phyloP scores from a whole-genome alignment of 75 land plant genomes.

The Picea sitchensis region DNA sequence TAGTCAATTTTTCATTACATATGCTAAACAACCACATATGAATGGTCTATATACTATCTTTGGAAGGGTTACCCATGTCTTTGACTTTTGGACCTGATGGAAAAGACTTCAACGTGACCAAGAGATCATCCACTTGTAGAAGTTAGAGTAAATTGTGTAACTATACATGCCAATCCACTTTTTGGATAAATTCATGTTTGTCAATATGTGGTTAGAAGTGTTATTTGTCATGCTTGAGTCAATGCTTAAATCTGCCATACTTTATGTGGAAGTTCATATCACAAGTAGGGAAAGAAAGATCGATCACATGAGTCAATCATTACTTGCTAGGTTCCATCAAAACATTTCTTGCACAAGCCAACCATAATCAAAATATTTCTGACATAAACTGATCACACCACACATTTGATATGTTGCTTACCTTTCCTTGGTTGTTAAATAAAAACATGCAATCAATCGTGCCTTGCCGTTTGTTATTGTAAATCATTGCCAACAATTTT shows the following conservation, averaged over 20 bases:
- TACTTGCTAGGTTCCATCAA: too few relatives aligned
- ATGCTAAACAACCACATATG: constrained; percentile 97
- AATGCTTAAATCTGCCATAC: background rate
- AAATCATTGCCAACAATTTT: too few relatives aligned
- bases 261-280: background rate
- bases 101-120: constrained; percentile 91
- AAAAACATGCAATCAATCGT: too few relatives aligned
- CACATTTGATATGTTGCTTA: too few relatives aligned
- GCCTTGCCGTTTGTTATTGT: too few relatives aligned
- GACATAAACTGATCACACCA: too few relatives aligned
- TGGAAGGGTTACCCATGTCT: constrained; percentile 96
- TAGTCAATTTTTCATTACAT: constrained; percentile 92
- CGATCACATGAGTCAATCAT: too few relatives aligned
- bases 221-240: background rate
- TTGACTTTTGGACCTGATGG: constrained; percentile 98
- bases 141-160: constrained; percentile 89
- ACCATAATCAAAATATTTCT: too few relatives aligned
- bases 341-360: too few relatives aligned
- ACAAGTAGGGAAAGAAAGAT: background rate
- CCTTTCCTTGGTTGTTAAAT: too few relatives aligned
- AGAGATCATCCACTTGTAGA: constrained; percentile 94
- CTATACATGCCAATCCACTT: constrained; percentile 96
- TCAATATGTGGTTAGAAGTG: background rate
- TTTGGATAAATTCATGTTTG: constrained; percentile 51
- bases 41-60: constrained; percentile 96